A percentile compares a stretch with the other conserved stretches of the same genome.
Conservation (phyloP, 768 basidiomycete species). For the Tricholoma furcatifolium region DNA sequence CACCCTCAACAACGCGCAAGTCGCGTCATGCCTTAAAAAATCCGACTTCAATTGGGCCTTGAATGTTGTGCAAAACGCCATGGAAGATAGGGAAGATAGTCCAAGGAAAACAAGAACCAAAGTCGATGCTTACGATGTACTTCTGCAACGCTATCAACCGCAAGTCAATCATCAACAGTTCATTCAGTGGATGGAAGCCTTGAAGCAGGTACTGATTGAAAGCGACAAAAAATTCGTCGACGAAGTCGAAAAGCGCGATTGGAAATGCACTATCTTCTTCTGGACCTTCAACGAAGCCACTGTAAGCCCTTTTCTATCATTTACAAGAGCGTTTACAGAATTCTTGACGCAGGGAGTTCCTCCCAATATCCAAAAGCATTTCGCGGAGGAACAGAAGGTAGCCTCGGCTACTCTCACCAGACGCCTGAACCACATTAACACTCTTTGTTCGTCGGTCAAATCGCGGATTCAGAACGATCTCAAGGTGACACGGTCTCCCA, state of each 20-base stretch:
- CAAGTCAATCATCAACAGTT: conserved; percentile 12
- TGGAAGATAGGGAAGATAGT: conserved; percentile 15
- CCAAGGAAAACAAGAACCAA: conserved; percentile 10
- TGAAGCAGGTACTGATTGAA: conserved; percentile 30
- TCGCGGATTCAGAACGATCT: conserved; percentile 16
- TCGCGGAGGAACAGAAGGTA: conserved; percentile 23
- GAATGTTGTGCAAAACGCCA: conserved; percentile 22
- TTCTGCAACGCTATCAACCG: conserved; percentile 8
- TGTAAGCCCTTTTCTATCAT: conserved; percentile 23
- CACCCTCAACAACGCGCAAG: conserved; percentile 28
- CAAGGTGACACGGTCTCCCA: conserved; percentile 16
- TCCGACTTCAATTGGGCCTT: conserved; percentile 30
- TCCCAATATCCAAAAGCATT: conserved; percentile 15
- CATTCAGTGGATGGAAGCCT: conserved; percentile 31
- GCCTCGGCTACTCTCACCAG: conserved; percentile 20
- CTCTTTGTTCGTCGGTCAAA: conserved; percentile 20
- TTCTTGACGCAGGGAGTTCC: conserved; percentile 7
- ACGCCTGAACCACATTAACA: conserved; percentile 23
- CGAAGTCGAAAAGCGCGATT: conserved; percentile 17
- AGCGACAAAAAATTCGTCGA: conserved; percentile 19
- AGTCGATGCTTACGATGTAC: conserved; percentile 9
- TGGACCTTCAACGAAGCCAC: conserved; percentile 43
- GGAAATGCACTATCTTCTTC: conserved; percentile 41
- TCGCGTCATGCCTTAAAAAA: conserved; percentile 30
- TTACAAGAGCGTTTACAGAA: not conserved